Percentiles rank a stretch among this genome's conserved stretches.
Conservation (phyloP, 768 basidiomycete genomes). For the Russula abietina region DNA sequence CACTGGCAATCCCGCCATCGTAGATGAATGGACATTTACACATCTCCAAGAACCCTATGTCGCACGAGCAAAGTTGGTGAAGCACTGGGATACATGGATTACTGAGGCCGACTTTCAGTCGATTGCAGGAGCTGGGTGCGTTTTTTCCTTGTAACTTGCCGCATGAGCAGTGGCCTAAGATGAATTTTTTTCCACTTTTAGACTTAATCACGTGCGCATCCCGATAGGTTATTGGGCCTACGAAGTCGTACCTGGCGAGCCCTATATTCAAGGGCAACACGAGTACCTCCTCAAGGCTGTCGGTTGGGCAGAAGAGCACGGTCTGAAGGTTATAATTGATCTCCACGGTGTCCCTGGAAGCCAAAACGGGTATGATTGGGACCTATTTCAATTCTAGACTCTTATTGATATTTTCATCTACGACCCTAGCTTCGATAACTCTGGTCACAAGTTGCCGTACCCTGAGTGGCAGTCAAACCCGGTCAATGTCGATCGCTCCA, state of each 20-base stretch:
- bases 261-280: slow-evolving; percentile 72
- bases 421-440: slow-evolving; percentile 67
- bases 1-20: slow-evolving; percentile 49
- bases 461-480: slow-evolving; percentile 68
- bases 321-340: slow-evolving; percentile 79
- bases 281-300: slow-evolving; percentile 63
- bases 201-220: slow-evolving; percentile 75
- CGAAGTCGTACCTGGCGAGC: slow-evolving; percentile 71
- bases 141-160: not conserved
- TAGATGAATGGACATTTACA: slow-evolving; percentile 78
- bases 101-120: slow-evolving; percentile 71
- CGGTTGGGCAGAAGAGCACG: slow-evolving; percentile 62
- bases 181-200: slow-evolving; percentile 26
- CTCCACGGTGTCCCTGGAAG: slow-evolving; percentile 68
- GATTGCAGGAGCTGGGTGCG: slow-evolving; percentile 70
- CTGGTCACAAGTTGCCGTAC: slow-evolving; percentile 55
- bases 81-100: slow-evolving; percentile 82
- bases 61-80: slow-evolving; percentile 44
- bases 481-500: slow-evolving; percentile 61
- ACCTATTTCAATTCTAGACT: slow-evolving; percentile 30
- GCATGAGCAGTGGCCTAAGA: not conserved
- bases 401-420: slow-evolving; percentile 25
- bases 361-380: slow-evolving; percentile 60
- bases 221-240: slow-evolving; percentile 92
- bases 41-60: slow-evolving; percentile 47